A percentile compares a stretch with the other conserved stretches of the same genome.
Conservation (phyloP, 768 basidiomycete genomes). For the Ramaria rubella region DNA sequence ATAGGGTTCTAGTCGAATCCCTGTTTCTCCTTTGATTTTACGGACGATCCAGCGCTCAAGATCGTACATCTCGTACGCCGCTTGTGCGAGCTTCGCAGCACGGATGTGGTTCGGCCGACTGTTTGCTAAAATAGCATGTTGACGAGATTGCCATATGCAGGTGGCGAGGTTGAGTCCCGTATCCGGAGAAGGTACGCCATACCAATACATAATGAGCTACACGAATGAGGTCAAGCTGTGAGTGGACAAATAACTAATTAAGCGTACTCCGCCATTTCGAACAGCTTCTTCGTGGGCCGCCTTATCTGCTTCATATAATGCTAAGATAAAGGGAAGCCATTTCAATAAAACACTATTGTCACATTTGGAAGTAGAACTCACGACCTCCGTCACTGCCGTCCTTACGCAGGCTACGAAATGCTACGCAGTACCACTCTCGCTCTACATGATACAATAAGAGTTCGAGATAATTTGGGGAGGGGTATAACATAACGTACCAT, state of each 20-base stretch:
- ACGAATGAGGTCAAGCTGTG: not conserved
- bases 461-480: not conserved
- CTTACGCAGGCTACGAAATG: constrained; percentile 75
- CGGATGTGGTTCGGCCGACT: constrained; percentile 71
- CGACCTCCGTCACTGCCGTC: constrained; percentile 61
- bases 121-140: constrained; percentile 76
- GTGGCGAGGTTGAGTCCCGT: constrained; percentile 89
- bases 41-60: constrained; percentile 70
- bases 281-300: constrained; percentile 92
- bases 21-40: constrained; percentile 55
- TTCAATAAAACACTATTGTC: not conserved
- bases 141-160: constrained; percentile 90
- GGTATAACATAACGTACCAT: constrained; percentile 19
- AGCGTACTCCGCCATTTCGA: constrained; percentile 70
- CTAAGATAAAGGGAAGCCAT: constrained; percentile 29
- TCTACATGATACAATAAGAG: constrained; percentile 29
- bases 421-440: constrained; percentile 89
- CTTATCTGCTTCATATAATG: constrained; percentile 81
- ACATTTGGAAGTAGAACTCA: constrained; percentile 27
- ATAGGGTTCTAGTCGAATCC: constrained; percentile 55
- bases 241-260: not conserved
- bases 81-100: constrained; percentile 75
- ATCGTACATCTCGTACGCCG: constrained; percentile 70
- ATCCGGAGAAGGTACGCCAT: constrained; percentile 68
- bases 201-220: constrained; percentile 90